Percentiles rank a stretch among this genome's conserved stretches.
These are phyloP conservation scores for Tardiomyces blankii DNA, from an alignment of 1,139 yeast species.

Conservation along the genomic window DNA sequence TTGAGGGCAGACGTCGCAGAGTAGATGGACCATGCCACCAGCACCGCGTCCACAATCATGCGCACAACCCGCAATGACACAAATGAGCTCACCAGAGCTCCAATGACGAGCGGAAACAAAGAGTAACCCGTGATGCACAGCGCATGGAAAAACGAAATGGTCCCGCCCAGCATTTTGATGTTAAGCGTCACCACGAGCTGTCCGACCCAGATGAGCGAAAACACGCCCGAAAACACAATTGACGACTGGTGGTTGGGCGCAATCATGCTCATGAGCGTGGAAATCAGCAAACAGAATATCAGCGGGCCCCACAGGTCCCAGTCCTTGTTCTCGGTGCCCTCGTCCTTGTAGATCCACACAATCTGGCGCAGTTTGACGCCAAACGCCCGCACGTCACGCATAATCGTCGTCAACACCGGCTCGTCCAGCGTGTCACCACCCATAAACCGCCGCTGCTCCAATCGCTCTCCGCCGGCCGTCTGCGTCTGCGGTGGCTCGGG, in stretches of 20 bases:
- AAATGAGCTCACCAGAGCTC: conserved; percentile 50
- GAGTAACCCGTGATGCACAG: conserved; percentile 76
- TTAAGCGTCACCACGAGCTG: conserved; percentile 47
- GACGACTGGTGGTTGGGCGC: conserved; percentile 32
- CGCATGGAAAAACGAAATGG: conserved; percentile 65
- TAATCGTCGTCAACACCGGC: conserved; percentile 58
- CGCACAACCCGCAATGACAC: conserved; percentile 46
- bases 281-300: conserved; percentile 53
- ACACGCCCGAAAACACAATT: conserved; percentile 52
- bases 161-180: conserved; percentile 66
- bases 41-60: conserved; percentile 38
- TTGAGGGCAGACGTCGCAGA: conserved; percentile 56
- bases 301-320: conserved; percentile 94
- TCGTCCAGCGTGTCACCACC: conserved; percentile 86
- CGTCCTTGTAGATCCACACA: conserved; percentile 35
- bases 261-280: conserved; percentile 38
- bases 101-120: conserved; percentile 62
- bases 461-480: conserved; percentile 34
- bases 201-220: conserved; percentile 47
- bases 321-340: conserved; percentile 28
- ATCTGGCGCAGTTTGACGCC: conserved; percentile 56
- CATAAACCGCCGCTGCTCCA: conserved; percentile 60
- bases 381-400: conserved; percentile 57
- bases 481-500: conserved; percentile 7
- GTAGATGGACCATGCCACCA: conserved; percentile 64